Evolutionary conservation across 2,329 filamentous ascomycete genomes (phyloP), one percentile per base, ranked within the genome.

Genomic region (Cercospora sp.): DNA sequence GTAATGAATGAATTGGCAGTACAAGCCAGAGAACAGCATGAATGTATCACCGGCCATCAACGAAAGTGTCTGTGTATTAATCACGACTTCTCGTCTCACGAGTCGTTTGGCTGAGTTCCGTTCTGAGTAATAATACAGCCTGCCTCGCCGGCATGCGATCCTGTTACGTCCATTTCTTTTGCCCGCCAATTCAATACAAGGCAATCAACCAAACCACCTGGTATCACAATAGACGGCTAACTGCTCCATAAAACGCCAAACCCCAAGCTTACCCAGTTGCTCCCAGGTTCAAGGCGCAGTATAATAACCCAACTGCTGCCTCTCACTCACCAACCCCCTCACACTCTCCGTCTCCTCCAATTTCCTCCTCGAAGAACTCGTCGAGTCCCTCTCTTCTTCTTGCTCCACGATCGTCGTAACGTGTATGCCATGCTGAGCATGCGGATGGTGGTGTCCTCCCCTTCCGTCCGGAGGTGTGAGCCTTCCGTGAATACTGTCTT

Each of bases 381-480:
- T 30, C 16, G 34, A 58, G 8, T 58, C 59, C 9, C 70, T 21
- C 40, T 70, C 69, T 21, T 69, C 69, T 21, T 67, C 69, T 32
- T 72, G 71, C 66, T 72, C 67, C 21, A 71, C 71, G 9, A 70
- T 45, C 5, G 69, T 72, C 13, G 69, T 71, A 10, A 72, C 67
- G 45, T 68, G 69, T 21, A 72, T 71, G 0, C 64, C 66, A 45
- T 61, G 62, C 16, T 32, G 53, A 13, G 55, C 51, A 24, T 49
- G 43, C 0, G n/a, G 18, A 21, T 49, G 43, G n/a, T 49, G 43
- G 8, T 24, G n/a, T 49, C 43, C 43, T 49, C 43, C 43, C 18
- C 45, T 24, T 6, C 45, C 45, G 2, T 61, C 49, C 43, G 51
- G 53, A 24, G 65, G 65, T 12, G 62, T 53, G 26, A 34, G 43